Evolutionary conservation across 352 stramenopile genomes (phyloP).

Genomic region (Pseudoperonospora humuli): DNA sequence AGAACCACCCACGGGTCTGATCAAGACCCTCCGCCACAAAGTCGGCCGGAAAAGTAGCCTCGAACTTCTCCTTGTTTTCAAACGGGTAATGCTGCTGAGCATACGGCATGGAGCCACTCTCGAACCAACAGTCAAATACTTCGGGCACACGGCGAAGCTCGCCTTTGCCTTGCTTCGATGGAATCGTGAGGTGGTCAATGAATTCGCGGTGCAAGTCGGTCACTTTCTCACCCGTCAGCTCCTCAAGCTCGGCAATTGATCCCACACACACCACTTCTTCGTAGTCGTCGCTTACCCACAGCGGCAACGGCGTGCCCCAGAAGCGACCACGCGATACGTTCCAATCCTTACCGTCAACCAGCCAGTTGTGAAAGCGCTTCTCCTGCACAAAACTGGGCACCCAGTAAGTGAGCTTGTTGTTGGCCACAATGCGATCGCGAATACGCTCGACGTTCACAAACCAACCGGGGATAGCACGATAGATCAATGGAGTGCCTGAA

Average conservation of each 20-base stretch:
- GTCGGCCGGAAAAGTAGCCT: slow-evolving; percentile 95
- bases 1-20: slow-evolving; percentile 99
- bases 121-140: slow-evolving; percentile 99
- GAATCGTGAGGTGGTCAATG: slow-evolving; percentile 98
- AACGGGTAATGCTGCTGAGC: slow-evolving; percentile 99
- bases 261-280: slow-evolving; percentile 96
- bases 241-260: slow-evolving; percentile 94
- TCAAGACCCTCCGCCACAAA: slow-evolving; percentile 99
- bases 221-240: slow-evolving; percentile 90
- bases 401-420: slow-evolving; percentile 84
- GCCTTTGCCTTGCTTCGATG: slow-evolving; percentile 89
- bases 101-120: slow-evolving; percentile 99
- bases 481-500: slow-evolving; percentile 99
- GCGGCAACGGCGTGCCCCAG: slow-evolving; percentile 98
- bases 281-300: slow-evolving; percentile 97
- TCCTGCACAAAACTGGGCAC: slow-evolving; percentile 93
- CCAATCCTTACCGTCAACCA: slow-evolving; percentile 98
- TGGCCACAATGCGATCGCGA: slow-evolving; percentile 90
- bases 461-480: slow-evolving; percentile 98
- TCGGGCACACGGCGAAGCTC: slow-evolving; percentile 82
- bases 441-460: slow-evolving; percentile 99
- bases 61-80: slow-evolving; percentile 97
- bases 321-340: slow-evolving; percentile 97
- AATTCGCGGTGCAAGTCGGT: slow-evolving; percentile 97
- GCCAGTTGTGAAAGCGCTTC: slow-evolving; percentile 99